A percentile compares a stretch with the other conserved stretches of the same genome.
These are phyloP conservation scores for Phytophthora rubi DNA, from an alignment of 352 stramenopile genomes.

Conservation along the genomic window DNA sequence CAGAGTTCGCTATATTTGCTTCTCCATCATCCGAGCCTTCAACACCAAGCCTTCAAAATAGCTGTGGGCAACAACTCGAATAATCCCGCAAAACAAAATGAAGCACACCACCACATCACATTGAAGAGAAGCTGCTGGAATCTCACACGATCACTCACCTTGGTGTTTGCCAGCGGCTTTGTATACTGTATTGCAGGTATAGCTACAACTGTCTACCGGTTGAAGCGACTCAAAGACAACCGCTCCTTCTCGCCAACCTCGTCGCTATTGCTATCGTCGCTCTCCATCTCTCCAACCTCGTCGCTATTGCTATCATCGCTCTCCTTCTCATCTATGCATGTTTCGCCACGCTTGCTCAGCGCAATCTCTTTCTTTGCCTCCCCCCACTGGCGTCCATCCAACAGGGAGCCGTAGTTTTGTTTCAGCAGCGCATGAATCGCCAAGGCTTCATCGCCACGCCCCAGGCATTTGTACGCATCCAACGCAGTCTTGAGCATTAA, in stretches of 20 bases:
- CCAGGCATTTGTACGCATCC: slow-evolving; percentile 57
- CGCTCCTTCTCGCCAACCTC: slow-evolving; percentile 26
- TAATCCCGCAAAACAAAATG: neutral
- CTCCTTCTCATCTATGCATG: slow-evolving; percentile 29
- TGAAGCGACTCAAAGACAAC: slow-evolving; percentile 29
- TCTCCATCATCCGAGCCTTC: neutral
- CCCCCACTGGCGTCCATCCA: slow-evolving; percentile 18
- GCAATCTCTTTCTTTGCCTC: slow-evolving; percentile 2
- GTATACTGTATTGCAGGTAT: slow-evolving; percentile 25
- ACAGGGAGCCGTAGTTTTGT: slow-evolving; percentile 39
- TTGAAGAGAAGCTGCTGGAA: neutral
- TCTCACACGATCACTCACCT: slow-evolving; percentile 2
- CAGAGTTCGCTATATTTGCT: slow-evolving; percentile 26
- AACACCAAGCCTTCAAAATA: slow-evolving; percentile 23
- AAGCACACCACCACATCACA: neutral
- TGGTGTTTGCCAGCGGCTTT: slow-evolving; percentile 10
- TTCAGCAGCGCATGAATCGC: slow-evolving; percentile 60
- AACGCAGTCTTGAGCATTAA: slow-evolving; percentile 71
- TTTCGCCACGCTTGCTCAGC: slow-evolving; percentile 23
- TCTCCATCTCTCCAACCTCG: slow-evolving; percentile 28
- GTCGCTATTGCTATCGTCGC: slow-evolving; percentile 26
- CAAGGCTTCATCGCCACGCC: slow-evolving; percentile 67
- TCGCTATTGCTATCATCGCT: slow-evolving; percentile 26
- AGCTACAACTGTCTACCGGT: slow-evolving; percentile 30
- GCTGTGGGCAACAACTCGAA: neutral